Conservation (phyloP, 805 yeast genomes). For the Teunomyces pallodes region DNA sequence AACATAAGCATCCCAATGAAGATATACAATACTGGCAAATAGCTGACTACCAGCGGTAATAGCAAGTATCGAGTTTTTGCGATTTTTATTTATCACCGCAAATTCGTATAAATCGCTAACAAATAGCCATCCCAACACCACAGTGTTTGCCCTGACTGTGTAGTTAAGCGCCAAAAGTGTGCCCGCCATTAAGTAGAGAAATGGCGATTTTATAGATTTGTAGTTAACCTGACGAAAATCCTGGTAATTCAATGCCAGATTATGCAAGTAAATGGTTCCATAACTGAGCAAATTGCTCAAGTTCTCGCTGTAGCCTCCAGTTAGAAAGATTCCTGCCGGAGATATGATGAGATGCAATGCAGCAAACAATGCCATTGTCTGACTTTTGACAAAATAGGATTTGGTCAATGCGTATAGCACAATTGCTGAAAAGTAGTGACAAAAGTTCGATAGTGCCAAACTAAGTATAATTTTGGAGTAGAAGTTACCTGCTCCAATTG, state of each 20-base stretch:
- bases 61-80: conserved; percentile 23
- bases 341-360: conserved; percentile 55
- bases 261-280: conserved; percentile 53
- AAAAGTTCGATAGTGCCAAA: conserved; percentile 47
- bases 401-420: conserved; percentile 50
- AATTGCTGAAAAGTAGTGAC: conserved; percentile 50
- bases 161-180: conserved; percentile 53
- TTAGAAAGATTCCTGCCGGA: conserved; percentile 78
- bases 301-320: conserved; percentile 76
- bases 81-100: conserved; percentile 10
- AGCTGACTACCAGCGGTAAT: conserved; percentile 58
- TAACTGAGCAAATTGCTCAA: conserved; percentile 61
- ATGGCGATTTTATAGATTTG: conserved; percentile 19
- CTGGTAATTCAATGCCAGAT: conserved; percentile 23
- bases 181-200: conserved; percentile 48
- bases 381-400: conserved; percentile 12
- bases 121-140: conserved; percentile 68
- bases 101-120: conserved; percentile 50
- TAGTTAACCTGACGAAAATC: conserved; percentile 13
- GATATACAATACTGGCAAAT: conserved; percentile 41
- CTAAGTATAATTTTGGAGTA: conserved; percentile 48
- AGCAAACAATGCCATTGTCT: conserved; percentile 21
- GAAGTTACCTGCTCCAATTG: conserved; percentile 26
- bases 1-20: conserved; percentile 53
- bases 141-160: conserved; percentile 71